Conservation (phyloP, 2,329 filamentous ascomycete genomes). For the Aspergillus candidus region DNA sequence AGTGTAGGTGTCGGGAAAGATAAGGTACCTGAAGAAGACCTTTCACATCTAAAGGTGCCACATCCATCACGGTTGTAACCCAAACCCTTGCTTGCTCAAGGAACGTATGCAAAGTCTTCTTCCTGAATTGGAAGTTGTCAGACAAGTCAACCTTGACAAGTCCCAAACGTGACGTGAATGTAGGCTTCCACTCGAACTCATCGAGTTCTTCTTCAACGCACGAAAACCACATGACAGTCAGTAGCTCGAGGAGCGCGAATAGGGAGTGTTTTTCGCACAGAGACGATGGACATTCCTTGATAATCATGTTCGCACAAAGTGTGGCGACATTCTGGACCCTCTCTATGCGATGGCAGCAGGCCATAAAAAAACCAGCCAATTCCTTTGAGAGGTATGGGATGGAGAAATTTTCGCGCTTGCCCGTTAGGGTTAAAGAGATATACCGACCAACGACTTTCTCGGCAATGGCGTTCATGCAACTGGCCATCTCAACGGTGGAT, state of each 20-base stretch:
- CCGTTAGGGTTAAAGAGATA: conserved; percentile 65
- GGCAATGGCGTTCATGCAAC: conserved; percentile 58
- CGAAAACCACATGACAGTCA: conserved; percentile 91
- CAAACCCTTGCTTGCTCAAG: conserved; percentile 71
- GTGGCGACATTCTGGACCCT: conserved; percentile 85
- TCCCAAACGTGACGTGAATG: conserved; percentile 69
- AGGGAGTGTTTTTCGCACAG: conserved; percentile 85
- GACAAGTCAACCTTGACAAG: conserved; percentile 84
- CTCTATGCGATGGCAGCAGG: conserved; percentile 88
- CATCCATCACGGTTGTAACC: conserved; percentile 72
- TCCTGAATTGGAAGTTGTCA: conserved; percentile 80
- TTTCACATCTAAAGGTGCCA: conserved; percentile 89
- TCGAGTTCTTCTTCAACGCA: conserved; percentile 93
- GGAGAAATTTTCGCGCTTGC: conserved; percentile 70
- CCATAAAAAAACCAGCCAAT: conserved; percentile 75
- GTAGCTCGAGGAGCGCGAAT: conserved; percentile 83
- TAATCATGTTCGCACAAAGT: conserved; percentile 75
- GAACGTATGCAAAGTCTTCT: conserved; percentile 69
- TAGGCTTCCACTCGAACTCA: conserved; percentile 79
- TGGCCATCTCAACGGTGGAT: conserved; percentile 54
- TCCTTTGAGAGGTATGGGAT: conserved; percentile 86
- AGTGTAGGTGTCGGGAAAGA: neutral
- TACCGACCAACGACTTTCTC: conserved; percentile 73
- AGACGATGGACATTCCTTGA: conserved; percentile 77
- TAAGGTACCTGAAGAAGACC: conserved; percentile 63